A percentile compares a stretch with the other conserved stretches of the same genome.
phyloP scores from a whole-genome alignment of 306 rosid genomes.

The Astragalus glycyphyllos region DNA sequence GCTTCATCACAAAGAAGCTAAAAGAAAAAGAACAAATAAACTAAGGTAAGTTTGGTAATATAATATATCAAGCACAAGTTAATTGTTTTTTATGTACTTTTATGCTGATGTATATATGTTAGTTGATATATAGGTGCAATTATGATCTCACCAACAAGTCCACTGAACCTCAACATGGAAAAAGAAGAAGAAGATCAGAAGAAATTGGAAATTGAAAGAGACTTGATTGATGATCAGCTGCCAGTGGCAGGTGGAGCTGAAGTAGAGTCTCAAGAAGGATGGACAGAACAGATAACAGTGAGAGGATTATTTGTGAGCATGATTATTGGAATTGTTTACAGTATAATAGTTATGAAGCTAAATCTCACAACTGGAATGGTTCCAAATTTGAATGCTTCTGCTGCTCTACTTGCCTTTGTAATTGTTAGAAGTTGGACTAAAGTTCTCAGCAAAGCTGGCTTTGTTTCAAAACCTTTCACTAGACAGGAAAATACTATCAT shows the following conservation, averaged over 20 bases:
- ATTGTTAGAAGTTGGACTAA: constrained; percentile 77
- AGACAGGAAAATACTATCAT: constrained; percentile 94
- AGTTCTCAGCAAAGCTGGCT: constrained; percentile 62
- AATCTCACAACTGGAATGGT: constrained; percentile 90
- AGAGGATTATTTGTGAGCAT: constrained; percentile 80
- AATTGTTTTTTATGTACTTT: constrained; percentile 9
- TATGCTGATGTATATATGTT: constrained; percentile 25
- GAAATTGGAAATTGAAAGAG: constrained; percentile 45
- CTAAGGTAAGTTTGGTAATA: constrained; percentile 14
- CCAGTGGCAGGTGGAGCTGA: constrained; percentile 12
- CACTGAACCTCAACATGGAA: constrained; percentile 23
- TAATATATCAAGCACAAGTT: background rate
- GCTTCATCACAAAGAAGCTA: background rate
- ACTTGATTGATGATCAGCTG: constrained; percentile 38
- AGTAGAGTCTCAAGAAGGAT: constrained; percentile 45
- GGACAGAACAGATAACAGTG: constrained; percentile 79
- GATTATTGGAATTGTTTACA: constrained; percentile 68
- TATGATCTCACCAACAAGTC: constrained; percentile 40
- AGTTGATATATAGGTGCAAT: background rate
- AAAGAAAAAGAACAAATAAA: constrained; percentile 43
- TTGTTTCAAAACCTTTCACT: constrained; percentile 75
- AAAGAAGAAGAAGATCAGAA: background rate
- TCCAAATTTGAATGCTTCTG: constrained; percentile 86
- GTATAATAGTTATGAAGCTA: constrained; percentile 86
- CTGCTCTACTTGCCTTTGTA: constrained; percentile 84